These are phyloP conservation scores for Pichia thaimueangensis DNA, from an alignment of 805 yeast species.

Conservation along the genomic window DNA sequence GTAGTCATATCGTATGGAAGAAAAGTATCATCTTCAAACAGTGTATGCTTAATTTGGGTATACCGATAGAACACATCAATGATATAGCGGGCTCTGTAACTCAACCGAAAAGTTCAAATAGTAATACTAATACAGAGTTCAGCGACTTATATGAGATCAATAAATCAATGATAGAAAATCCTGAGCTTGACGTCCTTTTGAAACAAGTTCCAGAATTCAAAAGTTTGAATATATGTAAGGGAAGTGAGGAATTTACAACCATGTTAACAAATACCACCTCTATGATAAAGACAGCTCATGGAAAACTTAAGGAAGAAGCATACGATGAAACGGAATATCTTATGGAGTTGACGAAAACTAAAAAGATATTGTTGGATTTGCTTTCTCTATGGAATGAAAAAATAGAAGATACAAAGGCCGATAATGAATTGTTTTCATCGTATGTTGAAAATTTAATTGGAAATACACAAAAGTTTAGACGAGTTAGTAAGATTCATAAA, in stretches of 20 bases:
- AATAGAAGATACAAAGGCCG: conserved; percentile 44
- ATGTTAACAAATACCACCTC: conserved; percentile 21
- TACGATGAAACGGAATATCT: conserved; percentile 30
- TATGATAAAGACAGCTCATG: conserved; percentile 9
- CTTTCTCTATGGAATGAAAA: conserved; percentile 45
- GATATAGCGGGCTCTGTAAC: neutral
- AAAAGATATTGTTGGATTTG: conserved; percentile 29
- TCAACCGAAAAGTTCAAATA: conserved; percentile 38
- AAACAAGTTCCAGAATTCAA: conserved; percentile 31
- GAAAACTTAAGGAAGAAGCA: conserved; percentile 28
- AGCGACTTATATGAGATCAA: conserved; percentile 13
- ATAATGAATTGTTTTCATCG: conserved; percentile 72
- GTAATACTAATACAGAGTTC: neutral
- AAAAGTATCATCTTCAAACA: conserved; percentile 58
- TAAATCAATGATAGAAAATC: conserved; percentile 1
- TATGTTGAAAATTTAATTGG: conserved; percentile 90
- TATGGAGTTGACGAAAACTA: conserved; percentile 28
- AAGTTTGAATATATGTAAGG: conserved; percentile 7
- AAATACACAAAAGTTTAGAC: conserved; percentile 73
- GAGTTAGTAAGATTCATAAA: conserved; percentile 29
- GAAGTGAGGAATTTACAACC: conserved; percentile 25
- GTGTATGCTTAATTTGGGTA: conserved; percentile 56
- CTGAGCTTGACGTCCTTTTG: conserved; percentile 7
- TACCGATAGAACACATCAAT: conserved; percentile 50
- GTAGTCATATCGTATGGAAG: conserved; percentile 61